These are phyloP conservation scores for Phytophthora pini DNA, from an alignment of 352 stramenopile genomes.

Conservation along the genomic window DNA sequence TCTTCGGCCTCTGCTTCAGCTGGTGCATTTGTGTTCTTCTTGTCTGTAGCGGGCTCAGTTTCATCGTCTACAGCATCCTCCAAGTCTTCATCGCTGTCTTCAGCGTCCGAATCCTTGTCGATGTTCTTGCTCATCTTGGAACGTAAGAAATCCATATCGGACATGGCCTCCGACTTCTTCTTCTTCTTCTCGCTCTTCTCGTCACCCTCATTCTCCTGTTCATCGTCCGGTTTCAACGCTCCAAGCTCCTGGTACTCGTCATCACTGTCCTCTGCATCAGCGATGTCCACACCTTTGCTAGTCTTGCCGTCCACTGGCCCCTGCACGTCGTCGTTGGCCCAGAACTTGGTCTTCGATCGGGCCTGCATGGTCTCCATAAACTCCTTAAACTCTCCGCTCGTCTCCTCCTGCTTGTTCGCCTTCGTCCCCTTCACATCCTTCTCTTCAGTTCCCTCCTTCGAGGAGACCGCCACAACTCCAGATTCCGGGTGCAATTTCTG, in stretches of 20 bases:
- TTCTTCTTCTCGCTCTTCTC: slow-evolving; percentile 30
- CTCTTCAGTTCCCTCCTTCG: slow-evolving; percentile 26
- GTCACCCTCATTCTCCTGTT: slow-evolving; percentile 29
- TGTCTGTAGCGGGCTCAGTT: slow-evolving; percentile 4
- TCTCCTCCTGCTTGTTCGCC: slow-evolving; percentile 21
- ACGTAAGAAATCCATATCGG: slow-evolving; percentile 94
- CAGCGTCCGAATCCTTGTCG: slow-evolving; percentile 64
- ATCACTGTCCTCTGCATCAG: slow-evolving; percentile 40
- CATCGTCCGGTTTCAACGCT: slow-evolving; percentile 33
- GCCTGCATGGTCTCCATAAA: slow-evolving; percentile 93
- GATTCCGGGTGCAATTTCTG: slow-evolving; percentile 42
- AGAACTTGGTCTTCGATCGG: slow-evolving; percentile 90
- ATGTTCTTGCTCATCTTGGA: slow-evolving; percentile 95
- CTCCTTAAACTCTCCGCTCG: slow-evolving; percentile 81
- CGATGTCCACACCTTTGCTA: slow-evolving; percentile 36
- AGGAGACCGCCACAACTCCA: slow-evolving; percentile 14
- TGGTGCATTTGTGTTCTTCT: slow-evolving; percentile 9
- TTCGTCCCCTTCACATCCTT: slow-evolving; percentile 32
- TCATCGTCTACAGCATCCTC: slow-evolving; percentile 37
- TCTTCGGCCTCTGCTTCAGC: slow-evolving; percentile 27
- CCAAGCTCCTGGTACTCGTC: slow-evolving; percentile 50
- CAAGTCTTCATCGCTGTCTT: slow-evolving; percentile 37
- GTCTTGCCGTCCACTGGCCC: slow-evolving; percentile 37
- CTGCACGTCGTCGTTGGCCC: slow-evolving; percentile 91
- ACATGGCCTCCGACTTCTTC: slow-evolving; percentile 51